These are phyloP conservation scores for Diplodia corticola DNA, from an alignment of 2,329 filamentous ascomycete species.

Conservation along the genomic window DNA sequence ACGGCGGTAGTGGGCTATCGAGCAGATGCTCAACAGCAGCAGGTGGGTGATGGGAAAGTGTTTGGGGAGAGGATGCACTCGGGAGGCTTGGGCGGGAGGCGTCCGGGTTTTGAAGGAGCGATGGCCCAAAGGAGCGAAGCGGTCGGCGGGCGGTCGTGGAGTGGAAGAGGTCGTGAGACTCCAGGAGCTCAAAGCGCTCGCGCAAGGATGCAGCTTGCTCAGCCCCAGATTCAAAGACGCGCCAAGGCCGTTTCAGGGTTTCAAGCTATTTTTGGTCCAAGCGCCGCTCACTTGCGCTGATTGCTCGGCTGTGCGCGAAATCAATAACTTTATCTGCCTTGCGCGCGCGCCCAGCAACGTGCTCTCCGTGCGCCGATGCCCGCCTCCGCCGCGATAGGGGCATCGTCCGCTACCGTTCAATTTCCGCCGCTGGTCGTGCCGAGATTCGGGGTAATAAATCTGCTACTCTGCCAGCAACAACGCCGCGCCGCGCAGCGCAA, in stretches of 20 bases:
- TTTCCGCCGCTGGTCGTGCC: slow-evolving; percentile 3
- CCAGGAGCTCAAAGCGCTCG: slow-evolving; percentile 20
- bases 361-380: slow-evolving; percentile 8
- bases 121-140: slow-evolving; percentile 22
- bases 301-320: slow-evolving; percentile 13
- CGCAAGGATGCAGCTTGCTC: slow-evolving; percentile 23
- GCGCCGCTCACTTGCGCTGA: slow-evolving; percentile 20
- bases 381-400: slow-evolving; percentile 15
- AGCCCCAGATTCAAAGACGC: slow-evolving; percentile 22
- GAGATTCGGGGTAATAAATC: slow-evolving; percentile 17
- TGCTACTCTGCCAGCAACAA: slow-evolving; percentile 13
- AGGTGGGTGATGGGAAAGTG: not conserved
- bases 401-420: slow-evolving; percentile 13
- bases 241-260: slow-evolving; percentile 19
- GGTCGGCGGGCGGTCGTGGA: slow-evolving; percentile 22
- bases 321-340: slow-evolving; percentile 22
- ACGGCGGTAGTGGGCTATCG: slow-evolving; percentile 22
- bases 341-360: not conserved
- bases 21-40: slow-evolving; percentile 2
- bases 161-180: slow-evolving; percentile 23
- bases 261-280: slow-evolving; percentile 23
- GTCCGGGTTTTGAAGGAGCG: slow-evolving; percentile 20
- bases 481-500: slow-evolving; percentile 2
- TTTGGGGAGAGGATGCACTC: not conserved
- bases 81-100: slow-evolving; percentile 15